Evolutionary conservation across 805 yeast species (phyloP).

Genomic region (Jamesozyma rosinii): DNA sequence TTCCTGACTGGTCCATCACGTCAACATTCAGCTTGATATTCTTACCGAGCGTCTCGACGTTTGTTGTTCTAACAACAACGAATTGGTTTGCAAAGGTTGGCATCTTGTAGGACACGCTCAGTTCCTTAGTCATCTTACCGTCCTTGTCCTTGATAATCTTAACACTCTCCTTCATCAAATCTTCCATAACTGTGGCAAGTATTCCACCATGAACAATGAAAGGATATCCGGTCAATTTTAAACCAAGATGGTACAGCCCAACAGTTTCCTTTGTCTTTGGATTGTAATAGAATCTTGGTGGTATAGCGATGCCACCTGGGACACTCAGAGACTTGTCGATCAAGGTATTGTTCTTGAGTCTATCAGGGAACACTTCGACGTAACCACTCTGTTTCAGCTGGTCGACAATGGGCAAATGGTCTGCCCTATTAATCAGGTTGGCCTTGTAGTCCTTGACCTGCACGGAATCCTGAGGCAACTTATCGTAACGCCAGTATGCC

Average conservation of each 20-base stretch:
- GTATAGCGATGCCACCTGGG: conserved; percentile 73
- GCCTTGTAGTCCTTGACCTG: conserved; percentile 25
- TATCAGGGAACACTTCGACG: conserved; percentile 27
- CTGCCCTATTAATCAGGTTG: conserved; percentile 39
- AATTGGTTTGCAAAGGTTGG: conserved; percentile 79
- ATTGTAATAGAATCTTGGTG: conserved; percentile 61
- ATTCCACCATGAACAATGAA: conserved; percentile 85
- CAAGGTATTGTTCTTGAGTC: conserved; percentile 22
- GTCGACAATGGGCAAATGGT: conserved; percentile 43
- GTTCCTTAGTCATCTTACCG: conserved; percentile 33
- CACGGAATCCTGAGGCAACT: conserved; percentile 23
- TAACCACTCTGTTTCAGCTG: conserved; percentile 35
- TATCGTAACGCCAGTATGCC: conserved; percentile 29
- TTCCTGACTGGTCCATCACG: conserved; percentile 44
- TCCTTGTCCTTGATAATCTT: conserved; percentile 30
- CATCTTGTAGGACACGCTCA: conserved; percentile 41
- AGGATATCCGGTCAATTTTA: conserved; percentile 76
- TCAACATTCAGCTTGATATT: conserved; percentile 35
- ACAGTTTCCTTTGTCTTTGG: conserved; percentile 48
- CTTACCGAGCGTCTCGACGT: conserved; percentile 28
- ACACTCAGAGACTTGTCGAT: conserved; percentile 43
- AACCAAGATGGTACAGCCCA: conserved; percentile 68
- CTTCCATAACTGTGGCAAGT: conserved; percentile 71
- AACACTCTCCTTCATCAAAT: conserved; percentile 52
- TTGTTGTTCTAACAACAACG: conserved; percentile 50